Conservation (phyloP, 371 early-diverging fungal genomes). For the Mucor racemosus region DNA sequence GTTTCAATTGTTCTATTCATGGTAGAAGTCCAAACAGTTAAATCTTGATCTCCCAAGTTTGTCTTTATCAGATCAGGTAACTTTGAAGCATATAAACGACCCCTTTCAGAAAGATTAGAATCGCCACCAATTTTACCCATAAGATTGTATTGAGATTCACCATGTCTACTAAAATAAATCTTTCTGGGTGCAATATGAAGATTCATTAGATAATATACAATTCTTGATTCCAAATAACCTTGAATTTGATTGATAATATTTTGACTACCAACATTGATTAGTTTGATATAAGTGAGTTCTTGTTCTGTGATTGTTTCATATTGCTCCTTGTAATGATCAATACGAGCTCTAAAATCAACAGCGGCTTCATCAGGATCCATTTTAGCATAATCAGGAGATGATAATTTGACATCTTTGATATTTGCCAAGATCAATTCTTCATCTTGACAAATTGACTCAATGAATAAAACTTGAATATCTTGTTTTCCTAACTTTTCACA, state of each 20-base stretch:
- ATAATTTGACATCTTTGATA: constrained; percentile 93
- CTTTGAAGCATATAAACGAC: constrained; percentile 80
- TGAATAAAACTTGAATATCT: constrained; percentile 90
- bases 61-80: constrained; percentile 82
- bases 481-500: constrained; percentile 67
- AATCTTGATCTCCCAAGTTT: constrained; percentile 69
- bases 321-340: constrained; percentile 86
- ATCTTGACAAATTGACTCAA: constrained; percentile 95
- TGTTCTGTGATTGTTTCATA: constrained; percentile 89
- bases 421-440: constrained; percentile 84
- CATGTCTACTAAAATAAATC: constrained; percentile 92
- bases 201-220: constrained; percentile 98
- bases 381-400: constrained; percentile 92
- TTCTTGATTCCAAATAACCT: constrained; percentile 93
- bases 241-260: constrained; percentile 88
- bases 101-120: constrained; percentile 88
- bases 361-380: constrained; percentile 70
- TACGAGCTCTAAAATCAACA: constrained; percentile 80
- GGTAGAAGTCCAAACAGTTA: constrained; percentile 97
- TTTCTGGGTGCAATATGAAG: constrained; percentile 93
- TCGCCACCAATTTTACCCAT: constrained; percentile 96
- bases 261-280: constrained; percentile 93
- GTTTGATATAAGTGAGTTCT: constrained; percentile 85
- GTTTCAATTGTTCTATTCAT: constrained; percentile 92
- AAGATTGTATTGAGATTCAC: constrained; percentile 90